Evolutionary conservation across 208 protist species (phyloP).

Genomic region (Blastocrithidia nonstop): DNA sequence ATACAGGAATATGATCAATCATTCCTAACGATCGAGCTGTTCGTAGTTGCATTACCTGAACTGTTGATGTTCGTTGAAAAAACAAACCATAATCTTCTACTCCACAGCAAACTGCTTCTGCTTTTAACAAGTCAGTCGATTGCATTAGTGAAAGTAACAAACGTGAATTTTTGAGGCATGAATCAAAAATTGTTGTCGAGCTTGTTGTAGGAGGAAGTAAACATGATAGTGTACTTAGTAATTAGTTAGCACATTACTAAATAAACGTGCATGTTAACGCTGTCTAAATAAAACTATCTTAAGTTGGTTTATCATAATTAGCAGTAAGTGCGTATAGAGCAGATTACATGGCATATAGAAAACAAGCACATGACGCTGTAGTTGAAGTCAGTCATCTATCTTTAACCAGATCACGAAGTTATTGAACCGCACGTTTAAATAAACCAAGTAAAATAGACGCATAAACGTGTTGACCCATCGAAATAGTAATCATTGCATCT

Average conservation of each 20-base stretch:
- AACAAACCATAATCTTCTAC: constrained; percentile 70
- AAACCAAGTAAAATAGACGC: constrained; percentile 47
- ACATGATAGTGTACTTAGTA: constrained; percentile 36
- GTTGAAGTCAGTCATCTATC: constrained; percentile 34
- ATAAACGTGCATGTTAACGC: constrained; percentile 50
- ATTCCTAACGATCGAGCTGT: constrained; percentile 37
- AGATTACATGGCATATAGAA: constrained; percentile 77
- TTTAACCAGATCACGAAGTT: constrained; percentile 23
- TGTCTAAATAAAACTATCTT: constrained; percentile 72
- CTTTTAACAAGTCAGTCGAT: constrained; percentile 51
- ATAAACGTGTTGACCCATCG: constrained; percentile 78
- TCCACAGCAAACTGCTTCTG: constrained; percentile 63
- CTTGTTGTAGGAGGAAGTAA: constrained; percentile 30
- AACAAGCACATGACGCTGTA: constrained; percentile 41
- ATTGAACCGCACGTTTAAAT: constrained; percentile 56
- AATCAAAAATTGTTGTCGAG: constrained; percentile 27
- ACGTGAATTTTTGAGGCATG: constrained; percentile 24
- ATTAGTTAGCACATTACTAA: constrained; percentile 28
- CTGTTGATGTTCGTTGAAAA: constrained; percentile 69
- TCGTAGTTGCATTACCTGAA: constrained; percentile 69
- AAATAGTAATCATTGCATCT: constrained; percentile 63
- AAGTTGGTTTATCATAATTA: constrained; percentile 56
- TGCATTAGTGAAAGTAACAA: constrained; percentile 50
- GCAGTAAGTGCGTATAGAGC: constrained; percentile 67
- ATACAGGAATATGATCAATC: constrained; percentile 49